Evolutionary conservation across 116 monocot genomes (phyloP).

Genomic region (Posidonia oceanica): DNA sequence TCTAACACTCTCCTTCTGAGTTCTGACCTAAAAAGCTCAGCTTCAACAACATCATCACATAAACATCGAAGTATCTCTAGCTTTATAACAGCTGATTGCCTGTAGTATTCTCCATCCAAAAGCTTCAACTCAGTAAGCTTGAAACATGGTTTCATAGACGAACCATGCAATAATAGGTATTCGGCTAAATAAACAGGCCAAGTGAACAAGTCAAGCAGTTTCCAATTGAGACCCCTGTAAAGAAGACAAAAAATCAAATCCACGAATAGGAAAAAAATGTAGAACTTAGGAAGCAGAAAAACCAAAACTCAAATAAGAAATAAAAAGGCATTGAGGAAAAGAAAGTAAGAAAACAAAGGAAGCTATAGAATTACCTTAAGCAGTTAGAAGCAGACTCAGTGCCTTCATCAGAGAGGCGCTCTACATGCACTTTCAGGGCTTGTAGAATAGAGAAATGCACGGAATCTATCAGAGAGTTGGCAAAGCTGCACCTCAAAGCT

Average conservation of each 20-base stretch:
- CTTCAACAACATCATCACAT: constrained; percentile 88
- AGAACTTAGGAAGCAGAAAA: neutral
- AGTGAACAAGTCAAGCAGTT: constrained; percentile 56
- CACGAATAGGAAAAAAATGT: neutral
- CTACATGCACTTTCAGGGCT: constrained; percentile 63
- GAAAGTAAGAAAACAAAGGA: neutral
- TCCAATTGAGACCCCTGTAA: constrained; percentile 87
- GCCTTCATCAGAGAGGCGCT: constrained; percentile 52
- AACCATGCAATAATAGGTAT: constrained; percentile 46
- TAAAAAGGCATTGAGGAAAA: neutral
- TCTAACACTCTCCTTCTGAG: constrained; percentile 36
- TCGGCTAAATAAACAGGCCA: constrained; percentile 88
- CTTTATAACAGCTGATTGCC: constrained; percentile 58
- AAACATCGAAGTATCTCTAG: constrained; percentile 74
- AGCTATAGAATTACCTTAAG: constrained; percentile 44
- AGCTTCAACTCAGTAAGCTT: constrained; percentile 48
- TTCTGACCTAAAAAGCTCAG: constrained; percentile 56
- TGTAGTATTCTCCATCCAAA: constrained; percentile 63
- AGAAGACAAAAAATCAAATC: neutral
- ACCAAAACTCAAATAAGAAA: constrained; percentile 7
- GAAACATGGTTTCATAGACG: constrained; percentile 29
- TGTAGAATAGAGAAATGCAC: constrained; percentile 80
- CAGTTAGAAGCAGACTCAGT: constrained; percentile 58
- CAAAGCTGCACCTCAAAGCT: constrained; percentile 39
- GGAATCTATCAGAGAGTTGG: constrained; percentile 69